Base-by-base conservation (phyloP, 768 basidiomycete species). In the Boletus reticuloceps region DNA sequence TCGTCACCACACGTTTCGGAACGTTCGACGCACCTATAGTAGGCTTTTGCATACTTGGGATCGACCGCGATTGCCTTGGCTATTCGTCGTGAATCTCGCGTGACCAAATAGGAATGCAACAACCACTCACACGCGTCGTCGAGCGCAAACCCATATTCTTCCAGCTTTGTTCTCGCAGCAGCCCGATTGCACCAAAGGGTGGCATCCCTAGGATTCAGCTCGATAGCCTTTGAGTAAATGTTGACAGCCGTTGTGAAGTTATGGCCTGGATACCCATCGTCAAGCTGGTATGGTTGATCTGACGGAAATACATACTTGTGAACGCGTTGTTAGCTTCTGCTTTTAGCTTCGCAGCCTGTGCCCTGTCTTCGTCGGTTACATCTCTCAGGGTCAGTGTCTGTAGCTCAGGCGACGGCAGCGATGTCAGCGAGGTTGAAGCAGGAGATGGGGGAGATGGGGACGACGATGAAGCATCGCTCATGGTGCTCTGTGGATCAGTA, bases 101-200 rank as follows among this genome's bases (percentile, higher is more conserved):
- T 55, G 50, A 59, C 54, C 36, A 17, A 27, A 53, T 27, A 17
- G 19, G 39, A 54, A 43, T 37, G 50, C 46, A 41, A 40, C 7
- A 46, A 50, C 39, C 38, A 81, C 88, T 69, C 65, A 94, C 94
- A 83, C 40, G 93, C 85, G 76, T 98, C 96, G 29, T 77, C 75
- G 27, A 96, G 81, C 16, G 94, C 97, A 66, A 94, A 94, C 4
- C 97, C 97, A 64, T 89, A 88, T 74, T 99, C 87, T 70, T 99
- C 90, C 52, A 98, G 73, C 74, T 91, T 97, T 72, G 95, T 92
- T 48, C 96, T 83, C 14, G 91, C 82, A 72, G 93, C 91, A 3
- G 97, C 94, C 37, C 96, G 82, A 73, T 98, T 98, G 68, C 89
- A 94, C 89, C 91, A 98, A 50, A 96, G 72, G 14, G 93, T 94